These are phyloP conservation scores for Dysphania ambrosioides DNA, from an alignment of 148 eudicot species.

Conservation along the genomic window DNA sequence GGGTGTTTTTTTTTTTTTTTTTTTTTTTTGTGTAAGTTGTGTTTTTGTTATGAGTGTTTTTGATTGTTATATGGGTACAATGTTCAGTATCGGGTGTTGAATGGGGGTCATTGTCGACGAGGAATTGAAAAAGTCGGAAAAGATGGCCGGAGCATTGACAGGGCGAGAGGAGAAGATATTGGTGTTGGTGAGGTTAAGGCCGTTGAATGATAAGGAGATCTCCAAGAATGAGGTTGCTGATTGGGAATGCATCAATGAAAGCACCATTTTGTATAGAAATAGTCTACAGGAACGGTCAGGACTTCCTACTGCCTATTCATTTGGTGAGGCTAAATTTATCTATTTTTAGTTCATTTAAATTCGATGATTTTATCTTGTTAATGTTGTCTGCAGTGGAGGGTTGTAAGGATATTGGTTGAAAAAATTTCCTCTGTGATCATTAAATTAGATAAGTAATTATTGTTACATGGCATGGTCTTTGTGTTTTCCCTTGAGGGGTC, in stretches of 20 bases:
- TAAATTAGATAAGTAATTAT: not conserved
- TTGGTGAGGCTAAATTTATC: slow-evolving; percentile 49
- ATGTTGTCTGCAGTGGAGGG: not conserved
- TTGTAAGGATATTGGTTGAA: not conserved
- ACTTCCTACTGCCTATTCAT: slow-evolving; percentile 83
- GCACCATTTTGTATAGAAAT: slow-evolving; percentile 75
- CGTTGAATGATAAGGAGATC: slow-evolving; percentile 78
- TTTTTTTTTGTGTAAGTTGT: slow-evolving; percentile 16
- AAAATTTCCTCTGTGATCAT: no score
- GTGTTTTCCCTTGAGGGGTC: not conserved
- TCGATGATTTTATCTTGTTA: not conserved
- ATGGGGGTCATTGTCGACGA: slow-evolving; percentile 71
- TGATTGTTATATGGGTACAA: slow-evolving; percentile 15
- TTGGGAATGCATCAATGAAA: slow-evolving; percentile 93
- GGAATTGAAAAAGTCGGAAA: slow-evolving; percentile 59
- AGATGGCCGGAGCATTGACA: slow-evolving; percentile 40
- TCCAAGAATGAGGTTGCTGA: slow-evolving; percentile 71
- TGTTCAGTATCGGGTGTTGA: slow-evolving; percentile 22
- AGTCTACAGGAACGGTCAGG: slow-evolving; percentile 96
- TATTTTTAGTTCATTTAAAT: not conserved
- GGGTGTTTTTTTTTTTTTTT: slow-evolving; percentile 15
- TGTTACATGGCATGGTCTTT: not conserved
- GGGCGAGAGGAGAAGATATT: slow-evolving; percentile 78
- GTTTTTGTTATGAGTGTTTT: slow-evolving; percentile 25
- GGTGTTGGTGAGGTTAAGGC: slow-evolving; percentile 89